Conservation (phyloP, 1,139 yeast genomes). For the Debaryomyces fabryi region DNA sequence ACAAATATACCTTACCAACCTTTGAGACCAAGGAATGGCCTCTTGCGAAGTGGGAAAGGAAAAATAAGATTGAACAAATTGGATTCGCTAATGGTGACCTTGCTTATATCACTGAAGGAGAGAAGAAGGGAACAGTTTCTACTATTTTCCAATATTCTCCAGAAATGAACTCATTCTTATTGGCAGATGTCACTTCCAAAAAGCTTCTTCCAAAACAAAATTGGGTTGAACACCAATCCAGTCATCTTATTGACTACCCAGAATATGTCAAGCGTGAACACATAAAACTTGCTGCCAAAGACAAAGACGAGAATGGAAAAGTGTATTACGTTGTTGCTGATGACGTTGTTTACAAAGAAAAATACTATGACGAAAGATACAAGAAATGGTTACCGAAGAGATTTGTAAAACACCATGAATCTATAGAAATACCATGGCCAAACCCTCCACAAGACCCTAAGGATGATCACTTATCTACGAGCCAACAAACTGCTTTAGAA, state of each 20-base stretch:
- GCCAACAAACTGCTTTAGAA: constrained; percentile 61
- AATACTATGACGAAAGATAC: constrained; percentile 74
- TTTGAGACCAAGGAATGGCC: constrained; percentile 30
- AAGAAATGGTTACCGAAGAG: constrained; percentile 77
- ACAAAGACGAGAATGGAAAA: constrained; percentile 63
- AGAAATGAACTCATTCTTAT: constrained; percentile 35
- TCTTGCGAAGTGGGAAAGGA: constrained; percentile 33
- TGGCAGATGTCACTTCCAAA: constrained; percentile 40
- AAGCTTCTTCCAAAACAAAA: constrained; percentile 59
- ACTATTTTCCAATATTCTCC: constrained; percentile 41
- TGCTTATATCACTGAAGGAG: constrained; percentile 63
- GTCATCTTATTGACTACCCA: constrained; percentile 71
- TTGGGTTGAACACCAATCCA: constrained; percentile 75
- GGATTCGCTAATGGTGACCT: constrained; percentile 47
- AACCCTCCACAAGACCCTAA: constrained; percentile 63
- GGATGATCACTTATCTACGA: constrained; percentile 63
- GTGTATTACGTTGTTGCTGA: constrained; percentile 74
- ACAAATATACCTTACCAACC: constrained; percentile 39
- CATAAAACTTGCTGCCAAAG: constrained; percentile 73
- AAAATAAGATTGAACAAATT: constrained; percentile 30
- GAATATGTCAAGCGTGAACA: constrained; percentile 51
- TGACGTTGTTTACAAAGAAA: constrained; percentile 63
- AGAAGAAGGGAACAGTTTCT: constrained; percentile 71
- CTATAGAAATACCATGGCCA: constrained; percentile 88
- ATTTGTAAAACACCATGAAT: constrained; percentile 68